Percentiles rank a stretch among this genome's conserved stretches.
phyloP scores from a whole-genome alignment of 2,329 filamentous ascomycete species.

The Phoma sp. region DNA sequence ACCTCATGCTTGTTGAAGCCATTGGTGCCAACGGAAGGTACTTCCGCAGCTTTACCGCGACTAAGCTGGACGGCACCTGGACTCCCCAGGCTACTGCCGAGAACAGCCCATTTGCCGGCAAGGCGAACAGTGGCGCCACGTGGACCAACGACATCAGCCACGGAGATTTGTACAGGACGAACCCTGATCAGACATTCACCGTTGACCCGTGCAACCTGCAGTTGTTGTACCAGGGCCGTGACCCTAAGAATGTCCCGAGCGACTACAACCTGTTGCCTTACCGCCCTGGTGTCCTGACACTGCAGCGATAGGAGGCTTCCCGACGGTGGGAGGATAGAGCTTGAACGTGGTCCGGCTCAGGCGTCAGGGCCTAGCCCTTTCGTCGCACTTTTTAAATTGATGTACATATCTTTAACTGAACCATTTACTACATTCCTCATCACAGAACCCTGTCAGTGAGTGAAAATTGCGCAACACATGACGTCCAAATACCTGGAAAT shows the following conservation, averaged over 20 bases:
- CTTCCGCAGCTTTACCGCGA: constrained; percentile 72
- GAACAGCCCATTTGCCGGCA: constrained; percentile 69
- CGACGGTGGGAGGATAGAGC: no score
- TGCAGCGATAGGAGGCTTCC: constrained; percentile 40
- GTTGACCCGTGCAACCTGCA: constrained; percentile 71
- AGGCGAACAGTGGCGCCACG: constrained; percentile 68
- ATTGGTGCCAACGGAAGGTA: constrained; percentile 66
- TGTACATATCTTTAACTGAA: neutral
- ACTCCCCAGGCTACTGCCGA: constrained; percentile 65
- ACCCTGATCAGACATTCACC: constrained; percentile 67
- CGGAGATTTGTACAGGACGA: constrained; percentile 66
- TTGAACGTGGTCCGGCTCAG: no score
- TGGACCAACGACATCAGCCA: constrained; percentile 75
- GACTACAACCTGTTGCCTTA: constrained; percentile 64
- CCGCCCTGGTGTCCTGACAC: constrained; percentile 63
- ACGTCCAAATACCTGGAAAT: no score
- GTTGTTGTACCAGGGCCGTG: constrained; percentile 68
- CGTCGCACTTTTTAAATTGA: neutral
- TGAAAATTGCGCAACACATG: no score
- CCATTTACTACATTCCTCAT: no score
- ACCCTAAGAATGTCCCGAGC: constrained; percentile 42
- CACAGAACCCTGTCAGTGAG: no score
- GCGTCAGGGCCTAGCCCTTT: no score
- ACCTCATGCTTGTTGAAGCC: constrained; percentile 74
- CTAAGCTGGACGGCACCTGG: constrained; percentile 64